Conservation (phyloP, 306 rosid species). For the Acacia melanoxylon region DNA sequence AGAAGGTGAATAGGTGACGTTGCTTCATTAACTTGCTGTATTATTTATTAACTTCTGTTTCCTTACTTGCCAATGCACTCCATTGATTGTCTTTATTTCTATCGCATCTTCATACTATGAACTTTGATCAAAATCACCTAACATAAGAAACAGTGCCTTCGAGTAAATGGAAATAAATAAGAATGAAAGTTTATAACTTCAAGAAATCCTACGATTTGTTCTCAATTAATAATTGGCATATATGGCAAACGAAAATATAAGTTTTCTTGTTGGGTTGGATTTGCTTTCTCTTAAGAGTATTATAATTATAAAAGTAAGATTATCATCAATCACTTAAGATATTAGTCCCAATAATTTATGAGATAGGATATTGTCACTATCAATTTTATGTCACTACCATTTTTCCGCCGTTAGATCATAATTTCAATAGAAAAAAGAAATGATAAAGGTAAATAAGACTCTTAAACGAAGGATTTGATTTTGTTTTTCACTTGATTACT, state of each 20-base stretch:
- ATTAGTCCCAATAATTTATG: neutral
- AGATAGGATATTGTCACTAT: no score
- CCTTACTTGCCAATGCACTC: neutral
- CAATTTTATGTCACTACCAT: no score
- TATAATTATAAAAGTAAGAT: neutral
- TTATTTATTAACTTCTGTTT: neutral
- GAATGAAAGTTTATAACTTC: neutral
- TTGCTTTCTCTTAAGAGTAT: neutral
- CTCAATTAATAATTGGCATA: neutral
- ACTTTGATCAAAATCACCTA: neutral
- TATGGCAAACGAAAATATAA: neutral
- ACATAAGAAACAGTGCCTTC: neutral
- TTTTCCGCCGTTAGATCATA: no score
- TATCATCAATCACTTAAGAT: neutral
- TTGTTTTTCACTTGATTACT: constrained; percentile 14
- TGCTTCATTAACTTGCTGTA: neutral
- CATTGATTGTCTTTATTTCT: neutral
- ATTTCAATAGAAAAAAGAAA: no score
- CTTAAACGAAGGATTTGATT: constrained; percentile 28
- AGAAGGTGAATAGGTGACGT: neutral
- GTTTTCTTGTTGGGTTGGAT: neutral
- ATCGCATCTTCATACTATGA: constrained; percentile 24
- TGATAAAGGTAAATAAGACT: no score
- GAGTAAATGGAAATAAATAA: neutral
- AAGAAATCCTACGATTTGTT: neutral